Percentiles rank a stretch among this genome's conserved stretches.
Evolutionary conservation across 805 yeast genomes (phyloP).

Genomic region (Jamesozyma rosinii): DNA sequence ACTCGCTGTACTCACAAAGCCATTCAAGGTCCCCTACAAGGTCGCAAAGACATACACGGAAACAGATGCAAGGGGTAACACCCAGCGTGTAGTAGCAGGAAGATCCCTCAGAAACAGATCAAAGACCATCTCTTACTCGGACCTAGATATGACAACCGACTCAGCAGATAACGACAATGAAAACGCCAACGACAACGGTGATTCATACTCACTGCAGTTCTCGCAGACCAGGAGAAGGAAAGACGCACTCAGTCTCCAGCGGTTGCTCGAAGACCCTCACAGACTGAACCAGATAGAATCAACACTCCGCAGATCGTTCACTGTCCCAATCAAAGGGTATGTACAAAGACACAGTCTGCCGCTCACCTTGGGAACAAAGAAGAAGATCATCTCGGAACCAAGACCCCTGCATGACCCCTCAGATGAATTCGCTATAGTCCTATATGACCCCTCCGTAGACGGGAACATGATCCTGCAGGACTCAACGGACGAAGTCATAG

Average conservation of each 20-base stretch:
- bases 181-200: conserved; percentile 19
- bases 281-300: conserved; percentile 31
- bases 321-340: conserved; percentile 48
- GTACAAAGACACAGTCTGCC: conserved; percentile 42
- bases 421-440: conserved; percentile 85
- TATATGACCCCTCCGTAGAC: conserved; percentile 92
- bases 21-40: conserved; percentile 59
- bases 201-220: not conserved
- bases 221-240: conserved; percentile 28
- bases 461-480: conserved; percentile 29
- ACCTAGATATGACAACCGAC: conserved; percentile 21
- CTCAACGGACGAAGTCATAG: conserved; percentile 4
- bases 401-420: conserved; percentile 91
- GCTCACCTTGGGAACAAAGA: conserved; percentile 76
- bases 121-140: conserved; percentile 33
- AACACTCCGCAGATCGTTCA: conserved; percentile 42
- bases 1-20: conserved; percentile 44
- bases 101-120: conserved; percentile 25
- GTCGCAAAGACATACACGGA: conserved; percentile 4
- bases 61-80: not conserved
- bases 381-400: conserved; percentile 64
- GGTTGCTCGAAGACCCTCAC: conserved; percentile 36
- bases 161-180: conserved; percentile 10
- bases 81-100: not conserved
- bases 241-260: conserved; percentile 55